These are phyloP conservation scores for Salix dunnii DNA, from an alignment of 345 rosid species.

Conservation along the genomic window DNA sequence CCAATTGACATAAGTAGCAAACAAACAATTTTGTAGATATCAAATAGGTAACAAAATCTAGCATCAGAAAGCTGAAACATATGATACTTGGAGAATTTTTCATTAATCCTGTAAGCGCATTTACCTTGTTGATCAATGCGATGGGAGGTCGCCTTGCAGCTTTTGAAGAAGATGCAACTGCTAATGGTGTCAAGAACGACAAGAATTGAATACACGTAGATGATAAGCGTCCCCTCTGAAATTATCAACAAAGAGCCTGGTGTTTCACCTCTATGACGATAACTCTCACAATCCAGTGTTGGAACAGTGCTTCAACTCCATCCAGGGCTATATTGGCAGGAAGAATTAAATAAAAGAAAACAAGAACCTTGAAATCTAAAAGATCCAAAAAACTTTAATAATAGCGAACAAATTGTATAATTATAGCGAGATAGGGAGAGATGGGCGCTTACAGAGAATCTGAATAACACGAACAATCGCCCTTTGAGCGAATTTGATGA, in stretches of 20 bases:
- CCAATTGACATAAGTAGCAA: neutral
- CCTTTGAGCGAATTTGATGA: too few relatives aligned
- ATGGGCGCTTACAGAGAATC: too few relatives aligned
- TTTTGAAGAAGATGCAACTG: slow-evolving; percentile 52
- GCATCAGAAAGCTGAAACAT: neutral
- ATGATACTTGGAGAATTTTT: too few relatives aligned
- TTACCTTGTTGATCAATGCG: slow-evolving; percentile 31
- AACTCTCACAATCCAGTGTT: slow-evolving; percentile 41
- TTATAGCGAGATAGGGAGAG: too few relatives aligned
- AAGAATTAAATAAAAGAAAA: neutral
- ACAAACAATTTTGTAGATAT: neutral
- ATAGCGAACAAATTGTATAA: too few relatives aligned
- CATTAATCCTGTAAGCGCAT: slow-evolving; percentile 30
- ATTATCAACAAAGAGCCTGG: slow-evolving; percentile 17
- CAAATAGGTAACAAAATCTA: neutral
- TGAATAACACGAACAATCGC: too few relatives aligned
- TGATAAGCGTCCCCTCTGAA: slow-evolving; percentile 57
- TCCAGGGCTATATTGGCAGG: slow-evolving; percentile 57
- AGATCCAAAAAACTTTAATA: too few relatives aligned
- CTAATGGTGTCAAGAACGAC: slow-evolving; percentile 68
- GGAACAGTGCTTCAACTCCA: slow-evolving; percentile 74
- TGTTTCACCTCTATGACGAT: slow-evolving; percentile 21
- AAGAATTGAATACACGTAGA: slow-evolving; percentile 61
- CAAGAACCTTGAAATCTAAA: too few relatives aligned
- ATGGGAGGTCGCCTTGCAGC: slow-evolving; percentile 37